These are phyloP conservation scores for Whalleya microplaca DNA, from an alignment of 2,329 filamentous ascomycete genomes.

Conservation along the genomic window DNA sequence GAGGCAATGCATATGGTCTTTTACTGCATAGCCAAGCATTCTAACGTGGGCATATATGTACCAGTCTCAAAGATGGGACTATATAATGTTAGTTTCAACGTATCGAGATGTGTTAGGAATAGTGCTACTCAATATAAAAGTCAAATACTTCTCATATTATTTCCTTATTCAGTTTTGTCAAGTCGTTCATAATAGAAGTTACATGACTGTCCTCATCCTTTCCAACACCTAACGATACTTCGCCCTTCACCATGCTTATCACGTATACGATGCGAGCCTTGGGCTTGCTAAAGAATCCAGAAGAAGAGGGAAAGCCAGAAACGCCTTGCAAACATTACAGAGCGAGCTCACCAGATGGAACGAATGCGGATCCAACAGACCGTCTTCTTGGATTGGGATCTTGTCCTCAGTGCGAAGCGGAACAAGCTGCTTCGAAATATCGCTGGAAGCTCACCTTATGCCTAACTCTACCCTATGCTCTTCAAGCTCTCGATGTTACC, in stretches of 20 bases:
- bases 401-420: conserved; percentile 40
- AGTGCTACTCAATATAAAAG: not conserved
- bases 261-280: conserved; percentile 3
- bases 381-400: not conserved
- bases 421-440: conserved; percentile 43
- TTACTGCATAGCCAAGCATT: not conserved
- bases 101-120: not conserved
- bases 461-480: conserved; percentile 61
- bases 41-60: not conserved
- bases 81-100: not conserved
- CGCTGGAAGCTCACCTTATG: conserved; percentile 63
- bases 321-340: conserved; percentile 16
- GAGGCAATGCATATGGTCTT: not conserved
- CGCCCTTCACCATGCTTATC: conserved; percentile 11
- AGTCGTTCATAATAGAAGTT: not conserved
- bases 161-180: not conserved
- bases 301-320: not conserved
- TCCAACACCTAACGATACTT: not conserved
- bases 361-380: not conserved
- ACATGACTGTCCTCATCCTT: not conserved
- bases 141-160: not conserved
- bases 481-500: conserved; percentile 67
- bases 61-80: not conserved
- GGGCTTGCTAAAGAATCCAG: not conserved
- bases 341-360: conserved; percentile 1